phyloP scores from a whole-genome alignment of 495 filamentous ascomycete species.

The Xylaria sp. region DNA sequence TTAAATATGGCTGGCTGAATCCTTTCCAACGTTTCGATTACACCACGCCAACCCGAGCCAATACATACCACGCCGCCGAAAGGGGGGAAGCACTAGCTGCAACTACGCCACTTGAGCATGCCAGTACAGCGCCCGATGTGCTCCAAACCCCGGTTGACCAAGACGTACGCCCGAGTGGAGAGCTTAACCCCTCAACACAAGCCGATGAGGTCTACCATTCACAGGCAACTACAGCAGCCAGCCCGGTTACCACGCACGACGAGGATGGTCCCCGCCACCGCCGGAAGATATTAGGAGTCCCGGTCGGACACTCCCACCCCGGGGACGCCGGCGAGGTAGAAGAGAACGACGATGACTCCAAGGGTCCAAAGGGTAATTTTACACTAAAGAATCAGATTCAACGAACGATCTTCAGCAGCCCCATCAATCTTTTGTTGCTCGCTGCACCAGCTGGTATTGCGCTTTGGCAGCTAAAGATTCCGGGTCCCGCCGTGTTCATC shows the following conservation, averaged over 20 bases:
- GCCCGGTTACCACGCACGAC: slow-evolving; percentile 23
- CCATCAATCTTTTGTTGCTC: slow-evolving; percentile 84
- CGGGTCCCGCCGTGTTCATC: slow-evolving; percentile 72
- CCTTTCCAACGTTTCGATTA: slow-evolving; percentile 44
- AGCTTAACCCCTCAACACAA: slow-evolving; percentile 25
- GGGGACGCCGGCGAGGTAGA: slow-evolving; percentile 45
- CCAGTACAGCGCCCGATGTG: slow-evolving; percentile 35
- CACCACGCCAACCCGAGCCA: slow-evolving; percentile 32
- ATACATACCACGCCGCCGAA: slow-evolving; percentile 36
- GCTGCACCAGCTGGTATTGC: slow-evolving; percentile 81
- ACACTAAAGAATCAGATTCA: slow-evolving; percentile 74
- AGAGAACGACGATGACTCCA: slow-evolving; percentile 43
- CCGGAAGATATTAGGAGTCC: slow-evolving; percentile 5
- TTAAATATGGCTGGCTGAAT: slow-evolving; percentile 36
- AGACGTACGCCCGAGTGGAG: slow-evolving; percentile 30
- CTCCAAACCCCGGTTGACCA: slow-evolving; percentile 33
- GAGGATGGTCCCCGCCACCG: slow-evolving; percentile 10
- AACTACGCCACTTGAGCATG: slow-evolving; percentile 29
- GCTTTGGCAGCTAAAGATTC: slow-evolving; percentile 64
- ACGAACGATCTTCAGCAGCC: slow-evolving; percentile 76
- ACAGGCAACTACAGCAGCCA: slow-evolving; percentile 37
- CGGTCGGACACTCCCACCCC: slow-evolving; percentile 12
- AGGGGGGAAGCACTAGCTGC: slow-evolving; percentile 24
- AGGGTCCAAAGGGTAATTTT: slow-evolving; percentile 56
- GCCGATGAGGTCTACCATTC: slow-evolving; percentile 34